Base-by-base conservation (phyloP, 1,284 basidiomycete genomes). In the Xerocomus alliaceus region DNA sequence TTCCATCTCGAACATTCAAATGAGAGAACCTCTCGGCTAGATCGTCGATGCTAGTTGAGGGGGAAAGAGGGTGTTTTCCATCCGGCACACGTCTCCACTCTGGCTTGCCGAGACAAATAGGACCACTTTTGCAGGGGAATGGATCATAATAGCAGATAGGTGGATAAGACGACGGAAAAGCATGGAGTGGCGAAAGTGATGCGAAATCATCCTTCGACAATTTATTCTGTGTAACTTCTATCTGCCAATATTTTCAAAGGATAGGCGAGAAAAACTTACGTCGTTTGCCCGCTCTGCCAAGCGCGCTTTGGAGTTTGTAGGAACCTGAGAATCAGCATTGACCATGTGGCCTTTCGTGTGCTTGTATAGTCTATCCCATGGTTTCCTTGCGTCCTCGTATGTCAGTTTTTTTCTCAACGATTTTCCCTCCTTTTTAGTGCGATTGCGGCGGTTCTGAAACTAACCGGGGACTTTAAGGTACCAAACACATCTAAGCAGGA, bases 371-470 rank as follows among this genome's bases (percentile, higher is more conserved):
- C 15, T 32, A 3, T 41, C 41, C 9, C 49, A 1, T 9, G 55
- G 12, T 24, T 31, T 39, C 6, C 15, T 47, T 26, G 18, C 5
- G 0, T 22, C 8, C 5, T 57, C 54, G 0, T 8, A 24, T 4
- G 18, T 13, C 1, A 46, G n/a, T 6, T 53, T 68, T 29, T 54
- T 70, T 22, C 9, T 47, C 39, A 65, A 8, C 0, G 2, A 0
- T 48, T 48, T 58, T 0, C 44, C 54, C 18, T 56, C 63, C 11
- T 42, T 70, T 35, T 58, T 73, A 5, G 41, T 68, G 6, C 68
- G 67, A 44, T 47, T 73, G 5, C 67, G 71, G 4, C 71, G 68
- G 12, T 70, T 71, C 44, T 70, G 68, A 10, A 70, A 70, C 68
- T 69, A n/a, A n/a, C n/a, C n/a, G n/a, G n/a, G n/a, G n/a, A n/a